Percentiles rank a stretch among this genome's conserved stretches.
Conservation (phyloP, 2,329 filamentous ascomycete species). For the Pseudogymnoascus destructans region DNA sequence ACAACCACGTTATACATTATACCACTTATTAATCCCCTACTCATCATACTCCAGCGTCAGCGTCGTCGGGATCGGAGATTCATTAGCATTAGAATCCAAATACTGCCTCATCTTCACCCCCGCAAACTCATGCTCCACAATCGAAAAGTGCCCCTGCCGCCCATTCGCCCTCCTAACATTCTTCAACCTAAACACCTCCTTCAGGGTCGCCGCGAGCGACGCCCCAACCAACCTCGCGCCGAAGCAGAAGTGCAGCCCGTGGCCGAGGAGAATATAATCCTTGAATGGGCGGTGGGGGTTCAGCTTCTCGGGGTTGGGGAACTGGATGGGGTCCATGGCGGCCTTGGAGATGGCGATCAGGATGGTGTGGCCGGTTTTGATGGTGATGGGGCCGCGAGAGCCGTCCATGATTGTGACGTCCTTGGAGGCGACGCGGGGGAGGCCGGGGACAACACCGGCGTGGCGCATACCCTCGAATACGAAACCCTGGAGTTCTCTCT, state of each 20-base stretch:
- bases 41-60: constrained; percentile 32
- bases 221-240: constrained; percentile 29
- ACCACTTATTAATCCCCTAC: constrained; percentile 12
- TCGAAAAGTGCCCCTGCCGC: constrained; percentile 29
- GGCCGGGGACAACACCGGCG: constrained; percentile 37
- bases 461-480: constrained; percentile 43
- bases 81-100: constrained; percentile 34
- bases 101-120: constrained; percentile 36
- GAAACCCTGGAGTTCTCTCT: constrained; percentile 37
- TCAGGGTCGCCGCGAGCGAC: constrained; percentile 30
- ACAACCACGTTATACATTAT: constrained; percentile 1
- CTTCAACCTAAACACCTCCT: constrained; percentile 33
- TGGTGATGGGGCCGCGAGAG: constrained; percentile 32
- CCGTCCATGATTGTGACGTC: constrained; percentile 34
- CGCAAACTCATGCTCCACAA: constrained; percentile 33
- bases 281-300: constrained; percentile 31
- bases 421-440: constrained; percentile 35
- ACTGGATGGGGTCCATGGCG: constrained; percentile 29
- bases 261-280: constrained; percentile 30
- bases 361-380: constrained; percentile 33
- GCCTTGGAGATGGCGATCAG: constrained; percentile 33
- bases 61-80: constrained; percentile 33
- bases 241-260: constrained; percentile 31
- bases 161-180: constrained; percentile 30
- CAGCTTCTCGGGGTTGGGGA: constrained; percentile 30